Evolutionary conservation across 345 rosid species (phyloP), one percentile per base, ranked within the genome.

Genomic region (Pistacia integerrima): DNA sequence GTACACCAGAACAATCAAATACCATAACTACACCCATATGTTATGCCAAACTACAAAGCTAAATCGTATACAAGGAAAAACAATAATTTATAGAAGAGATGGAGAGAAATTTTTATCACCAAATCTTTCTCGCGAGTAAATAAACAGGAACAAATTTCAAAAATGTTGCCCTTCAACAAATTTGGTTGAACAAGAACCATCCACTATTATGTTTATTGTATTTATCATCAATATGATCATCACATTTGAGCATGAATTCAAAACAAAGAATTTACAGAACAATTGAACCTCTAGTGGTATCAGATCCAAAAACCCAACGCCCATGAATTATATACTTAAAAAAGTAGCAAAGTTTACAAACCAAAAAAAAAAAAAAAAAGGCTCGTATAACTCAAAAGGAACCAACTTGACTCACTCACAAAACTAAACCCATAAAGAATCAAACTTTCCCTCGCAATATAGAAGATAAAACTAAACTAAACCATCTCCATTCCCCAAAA

Each of bases 271-370:
- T 9, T 20, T 14, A 7, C 56, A 22, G 41, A 12, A 46, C 16
- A 44, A 25, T 25, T 59, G 57, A 14, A 60, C 48, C n/a, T 18
- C 28, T 44, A 62, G n/a, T 17, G 13, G 11, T 61, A 64, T 16
- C 62, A 51, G 77, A 74, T 63, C 58, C 67, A 61, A 46, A 56
- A 48, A 35, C 14, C 20, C 49, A 36, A 70, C 5, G 57, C 18
- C 46, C 36, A 70, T 13, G 44, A 41, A 59, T 65, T 55, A 46
- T 48, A 30, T 48, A 18, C 69, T 62, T 17, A 49, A 30, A 49
- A 28, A 11, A 13, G 28, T 12, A 62, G 46, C 68, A 62, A 62
- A 62, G 4, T 59, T 62, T 8, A 73, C 41, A 18, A 3, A 59
- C 57, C n/a, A 25, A 25, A 25, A 25, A 25, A 25, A 72, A 8